Percentiles rank a stretch among this genome's conserved stretches.
Evolutionary conservation across 2,329 filamentous ascomycete genomes (phyloP).

Genomic region (Hirsutella rhossiliensis): DNA sequence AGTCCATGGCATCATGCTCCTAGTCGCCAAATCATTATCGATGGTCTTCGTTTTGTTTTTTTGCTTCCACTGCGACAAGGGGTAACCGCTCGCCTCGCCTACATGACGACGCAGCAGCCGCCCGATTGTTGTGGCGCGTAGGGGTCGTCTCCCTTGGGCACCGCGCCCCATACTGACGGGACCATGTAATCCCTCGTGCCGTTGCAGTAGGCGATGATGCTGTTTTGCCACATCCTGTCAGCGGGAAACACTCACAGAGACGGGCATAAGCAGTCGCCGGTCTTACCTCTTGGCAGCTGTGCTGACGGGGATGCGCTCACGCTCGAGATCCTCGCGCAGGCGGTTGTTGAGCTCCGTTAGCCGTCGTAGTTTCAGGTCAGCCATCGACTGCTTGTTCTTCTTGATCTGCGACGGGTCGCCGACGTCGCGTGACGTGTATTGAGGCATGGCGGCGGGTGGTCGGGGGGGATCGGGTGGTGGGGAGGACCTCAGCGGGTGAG

Average conservation of each 20-base stretch:
- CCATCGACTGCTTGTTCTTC: constrained; percentile 99
- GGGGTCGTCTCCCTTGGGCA: constrained; percentile 94
- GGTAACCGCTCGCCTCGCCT: constrained; percentile 14
- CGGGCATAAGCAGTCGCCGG: not conserved
- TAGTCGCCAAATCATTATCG: not conserved
- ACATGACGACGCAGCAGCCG: constrained; percentile 96
- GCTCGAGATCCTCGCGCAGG: constrained; percentile 87
- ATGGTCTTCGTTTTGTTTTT: not conserved
- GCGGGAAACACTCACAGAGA: not conserved
- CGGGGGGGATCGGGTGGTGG: not conserved
- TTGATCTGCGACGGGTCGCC: constrained; percentile 57
- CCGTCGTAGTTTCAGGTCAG: constrained; percentile 90
- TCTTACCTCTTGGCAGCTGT: constrained; percentile 78
- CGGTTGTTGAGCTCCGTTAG: constrained; percentile 95
- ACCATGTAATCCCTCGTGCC: constrained; percentile 99
- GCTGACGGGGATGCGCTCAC: constrained; percentile 89
- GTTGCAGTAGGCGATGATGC: constrained; percentile 96
- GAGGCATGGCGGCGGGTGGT: constrained; percentile 39
- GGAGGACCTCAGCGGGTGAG: constrained; percentile 1
- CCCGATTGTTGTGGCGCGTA: constrained; percentile 90
- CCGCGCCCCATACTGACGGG: constrained; percentile 87
- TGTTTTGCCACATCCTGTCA: constrained; percentile 26
- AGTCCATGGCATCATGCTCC: not conserved
- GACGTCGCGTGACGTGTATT: constrained; percentile 55
- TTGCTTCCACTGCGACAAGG: not conserved